A percentile compares a stretch with the other conserved stretches of the same genome.
phyloP scores from a whole-genome alignment of 2,329 filamentous ascomycete genomes.

The Botrytis hyacinthi region DNA sequence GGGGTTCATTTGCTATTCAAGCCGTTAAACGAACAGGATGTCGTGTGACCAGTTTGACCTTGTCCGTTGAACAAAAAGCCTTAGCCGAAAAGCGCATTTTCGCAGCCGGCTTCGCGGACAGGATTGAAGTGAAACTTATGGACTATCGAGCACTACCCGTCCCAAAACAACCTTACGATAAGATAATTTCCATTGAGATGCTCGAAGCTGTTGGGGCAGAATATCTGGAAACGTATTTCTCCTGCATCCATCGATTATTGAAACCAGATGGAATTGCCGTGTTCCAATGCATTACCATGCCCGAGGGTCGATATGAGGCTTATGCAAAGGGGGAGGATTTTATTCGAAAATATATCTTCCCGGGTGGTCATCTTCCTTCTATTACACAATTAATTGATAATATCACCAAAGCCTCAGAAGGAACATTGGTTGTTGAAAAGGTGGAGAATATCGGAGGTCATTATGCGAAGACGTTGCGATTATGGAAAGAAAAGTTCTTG shows the following conservation, averaged over 20 bases:
- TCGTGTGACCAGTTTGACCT: slow-evolving; percentile 64
- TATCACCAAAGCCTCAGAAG: slow-evolving; percentile 59
- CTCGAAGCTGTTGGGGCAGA: slow-evolving; percentile 70
- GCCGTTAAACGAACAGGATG: slow-evolving; percentile 66
- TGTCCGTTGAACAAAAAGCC: slow-evolving; percentile 67
- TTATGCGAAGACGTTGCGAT: slow-evolving; percentile 65
- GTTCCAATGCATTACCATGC: slow-evolving; percentile 78
- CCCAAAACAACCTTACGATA: slow-evolving; percentile 59
- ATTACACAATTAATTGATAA: slow-evolving; percentile 52
- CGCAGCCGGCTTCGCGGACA: slow-evolving; percentile 56
- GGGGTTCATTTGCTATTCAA: slow-evolving; percentile 71
- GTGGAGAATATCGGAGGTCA: slow-evolving; percentile 73
- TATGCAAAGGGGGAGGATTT: slow-evolving; percentile 70
- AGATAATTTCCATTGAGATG: slow-evolving; percentile 76
- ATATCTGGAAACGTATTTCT: slow-evolving; percentile 66
- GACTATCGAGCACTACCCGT: slow-evolving; percentile 65
- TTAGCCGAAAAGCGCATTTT: slow-evolving; percentile 64
- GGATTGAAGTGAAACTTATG: slow-evolving; percentile 63
- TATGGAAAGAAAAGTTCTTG: slow-evolving; percentile 68
- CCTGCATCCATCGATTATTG: slow-evolving; percentile 59
- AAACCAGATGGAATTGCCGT: slow-evolving; percentile 66
- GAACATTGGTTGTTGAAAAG: slow-evolving; percentile 62
- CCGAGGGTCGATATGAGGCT: slow-evolving; percentile 62
- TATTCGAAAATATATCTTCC: slow-evolving; percentile 76
- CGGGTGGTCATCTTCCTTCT: slow-evolving; percentile 68